Evolutionary conservation across 192 early-diverging fungal genomes (phyloP).

Genomic region (Coemansia sp.): DNA sequence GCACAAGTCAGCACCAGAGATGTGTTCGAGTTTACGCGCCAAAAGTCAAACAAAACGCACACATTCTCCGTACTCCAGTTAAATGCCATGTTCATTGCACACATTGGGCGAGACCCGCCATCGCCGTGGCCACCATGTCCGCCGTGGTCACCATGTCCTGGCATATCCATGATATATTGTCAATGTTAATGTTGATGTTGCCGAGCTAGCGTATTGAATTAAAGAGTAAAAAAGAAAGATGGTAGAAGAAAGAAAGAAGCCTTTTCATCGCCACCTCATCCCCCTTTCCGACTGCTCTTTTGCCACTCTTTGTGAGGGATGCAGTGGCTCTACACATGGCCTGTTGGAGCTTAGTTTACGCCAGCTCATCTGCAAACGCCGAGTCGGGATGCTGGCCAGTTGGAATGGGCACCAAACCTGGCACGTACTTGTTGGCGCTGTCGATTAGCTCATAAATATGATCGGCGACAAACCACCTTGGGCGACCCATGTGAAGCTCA

Average conservation of each 20-base stretch:
- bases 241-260: conserved; percentile 6
- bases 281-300: background rate
- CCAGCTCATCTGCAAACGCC: conserved; percentile 48
- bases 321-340: conserved; percentile 5
- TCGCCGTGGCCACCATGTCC: conserved; percentile 45
- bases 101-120: conserved; percentile 47
- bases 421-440: conserved; percentile 42
- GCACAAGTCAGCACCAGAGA: conserved; percentile 65
- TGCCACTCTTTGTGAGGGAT: background rate
- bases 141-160: conserved; percentile 54
- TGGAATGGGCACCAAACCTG: conserved; percentile 51
- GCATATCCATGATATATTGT: conserved; percentile 45
- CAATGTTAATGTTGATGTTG: conserved; percentile 11
- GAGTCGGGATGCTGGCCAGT: conserved; percentile 53
- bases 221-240: background rate
- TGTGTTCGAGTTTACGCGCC: conserved; percentile 63
- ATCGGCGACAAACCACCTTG: conserved; percentile 56
- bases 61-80: conserved; percentile 77
- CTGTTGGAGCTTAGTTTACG: background rate
- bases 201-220: background rate
- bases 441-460: conserved; percentile 56
- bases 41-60: conserved; percentile 77
- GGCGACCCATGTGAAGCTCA: conserved; percentile 51
- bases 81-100: conserved; percentile 72
- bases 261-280: background rate